These are phyloP conservation scores for Eimeria zaria DNA, from an alignment of 169 alveolate species.

Conservation along the genomic window DNA sequence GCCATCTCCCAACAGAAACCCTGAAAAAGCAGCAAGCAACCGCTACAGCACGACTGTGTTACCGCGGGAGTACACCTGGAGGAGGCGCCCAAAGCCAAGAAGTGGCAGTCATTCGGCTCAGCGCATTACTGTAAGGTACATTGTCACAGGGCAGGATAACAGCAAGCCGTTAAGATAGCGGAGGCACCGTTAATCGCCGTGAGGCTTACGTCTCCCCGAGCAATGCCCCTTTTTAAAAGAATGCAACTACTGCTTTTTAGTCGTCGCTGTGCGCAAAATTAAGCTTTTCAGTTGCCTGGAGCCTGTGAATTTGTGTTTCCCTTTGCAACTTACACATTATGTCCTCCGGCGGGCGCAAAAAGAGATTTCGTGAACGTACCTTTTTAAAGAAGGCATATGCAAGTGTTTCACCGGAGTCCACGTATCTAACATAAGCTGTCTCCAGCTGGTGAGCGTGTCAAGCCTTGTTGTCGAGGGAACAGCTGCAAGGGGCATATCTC, in stretches of 20 bases:
- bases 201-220: not conserved
- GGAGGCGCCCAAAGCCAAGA: conserved; percentile 51
- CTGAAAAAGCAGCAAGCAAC: conserved; percentile 17
- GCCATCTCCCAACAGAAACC: conserved; percentile 14
- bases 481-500: not conserved
- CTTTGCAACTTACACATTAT: not conserved
- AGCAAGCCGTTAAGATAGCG: not conserved
- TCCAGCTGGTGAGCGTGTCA: not conserved
- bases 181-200: not conserved
- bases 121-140: conserved; percentile 2
- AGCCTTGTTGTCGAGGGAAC: not conserved
- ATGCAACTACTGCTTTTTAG: not conserved
- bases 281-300: not conserved
- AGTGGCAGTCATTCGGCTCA: conserved; percentile 58
- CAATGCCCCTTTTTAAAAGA: not conserved
- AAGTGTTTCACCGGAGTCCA: no score
- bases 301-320: not conserved
- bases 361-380: not conserved
- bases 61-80: conserved; percentile 28
- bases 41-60: conserved; percentile 46
- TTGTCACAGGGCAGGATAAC: not conserved
- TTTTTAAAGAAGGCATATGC: not conserved
- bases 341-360: not conserved
- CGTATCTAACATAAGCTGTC: not conserved
- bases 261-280: not conserved